phyloP scores from a whole-genome alignment of 2,329 filamentous ascomycete species.

The Drechslerella stenobrocha region DNA sequence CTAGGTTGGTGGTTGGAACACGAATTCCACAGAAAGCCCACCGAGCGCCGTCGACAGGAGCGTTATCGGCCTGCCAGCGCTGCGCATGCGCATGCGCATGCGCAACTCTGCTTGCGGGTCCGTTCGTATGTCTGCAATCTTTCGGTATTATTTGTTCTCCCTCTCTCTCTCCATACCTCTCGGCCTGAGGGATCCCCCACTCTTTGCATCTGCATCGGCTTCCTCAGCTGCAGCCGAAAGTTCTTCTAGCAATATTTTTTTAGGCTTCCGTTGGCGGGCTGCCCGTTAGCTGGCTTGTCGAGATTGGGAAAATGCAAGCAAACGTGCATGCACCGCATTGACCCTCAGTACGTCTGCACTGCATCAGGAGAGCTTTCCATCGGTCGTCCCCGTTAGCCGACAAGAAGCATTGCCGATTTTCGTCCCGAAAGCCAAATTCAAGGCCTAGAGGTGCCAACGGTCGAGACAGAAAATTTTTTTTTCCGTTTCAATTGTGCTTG shows the following conservation, averaged over 20 bases:
- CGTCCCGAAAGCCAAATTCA: not conserved
- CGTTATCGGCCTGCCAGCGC: not conserved
- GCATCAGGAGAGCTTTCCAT: not conserved
- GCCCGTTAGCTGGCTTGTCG: constrained; percentile 2
- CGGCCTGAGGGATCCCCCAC: not conserved
- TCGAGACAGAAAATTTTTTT: not conserved
- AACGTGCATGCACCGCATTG: constrained; percentile 42
- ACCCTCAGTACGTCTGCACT: constrained; percentile 15
- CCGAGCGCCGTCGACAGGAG: not conserved
- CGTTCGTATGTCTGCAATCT: too few relatives aligned
- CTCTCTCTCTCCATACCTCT: not conserved
- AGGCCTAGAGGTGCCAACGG: not conserved
- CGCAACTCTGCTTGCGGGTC: not conserved
- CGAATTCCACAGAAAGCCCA: not conserved
- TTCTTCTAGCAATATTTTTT: constrained; percentile 35
- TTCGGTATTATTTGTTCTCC: too few relatives aligned
- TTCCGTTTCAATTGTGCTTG: too few relatives aligned
- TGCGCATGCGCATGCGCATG: too few relatives aligned
- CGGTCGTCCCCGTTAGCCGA: not conserved
- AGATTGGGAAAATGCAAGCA: constrained; percentile 26
- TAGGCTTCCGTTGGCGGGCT: constrained; percentile 11
- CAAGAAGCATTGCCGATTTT: not conserved
- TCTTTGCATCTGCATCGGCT: constrained; percentile 9
- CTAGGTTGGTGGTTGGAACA: constrained; percentile 1
- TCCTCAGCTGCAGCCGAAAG: constrained; percentile 37